Conservation (phyloP, 495 filamentous ascomycete genomes). For the Corynascus novoguineensis region DNA sequence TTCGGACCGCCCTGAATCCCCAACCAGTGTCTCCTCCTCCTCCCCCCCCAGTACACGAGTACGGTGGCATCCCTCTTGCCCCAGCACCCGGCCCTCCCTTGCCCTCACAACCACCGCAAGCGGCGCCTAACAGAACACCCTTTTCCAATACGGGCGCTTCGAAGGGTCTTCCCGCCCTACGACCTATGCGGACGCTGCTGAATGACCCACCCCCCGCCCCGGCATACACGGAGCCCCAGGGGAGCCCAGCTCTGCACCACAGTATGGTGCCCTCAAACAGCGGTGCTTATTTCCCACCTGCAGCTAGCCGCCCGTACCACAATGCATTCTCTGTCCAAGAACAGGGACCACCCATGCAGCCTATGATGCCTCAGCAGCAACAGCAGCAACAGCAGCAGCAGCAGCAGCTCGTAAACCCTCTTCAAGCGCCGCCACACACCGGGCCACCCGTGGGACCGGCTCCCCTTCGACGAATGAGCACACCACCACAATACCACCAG, state of each 20-base stretch:
- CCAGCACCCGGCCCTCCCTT: constrained; percentile 1
- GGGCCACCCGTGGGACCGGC: constrained; percentile 1
- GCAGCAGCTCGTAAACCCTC: background rate
- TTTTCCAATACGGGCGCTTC: constrained; percentile 20
- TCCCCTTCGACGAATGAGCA: constrained; percentile 14
- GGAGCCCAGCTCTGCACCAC: constrained; percentile 20
- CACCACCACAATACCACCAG: constrained; percentile 17
- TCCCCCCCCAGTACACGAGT: constrained; percentile 5
- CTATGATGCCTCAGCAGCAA: constrained; percentile 16
- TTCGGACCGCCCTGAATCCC: constrained; percentile 42
- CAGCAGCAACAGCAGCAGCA: too few relatives aligned
- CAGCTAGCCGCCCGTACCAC: constrained; percentile 37
- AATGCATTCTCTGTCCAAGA: constrained; percentile 36
- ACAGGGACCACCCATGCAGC: constrained; percentile 23
- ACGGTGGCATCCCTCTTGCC: background rate
- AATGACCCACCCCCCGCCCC: constrained; percentile 17
- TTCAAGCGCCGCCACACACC: background rate
- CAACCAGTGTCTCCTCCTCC: constrained; percentile 12
- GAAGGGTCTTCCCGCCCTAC: constrained; percentile 38
- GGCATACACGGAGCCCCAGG: constrained; percentile 25
- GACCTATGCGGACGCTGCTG: constrained; percentile 32
- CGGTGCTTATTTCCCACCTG: constrained; percentile 34
- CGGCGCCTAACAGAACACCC: constrained; percentile 19
- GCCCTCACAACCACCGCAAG: background rate
- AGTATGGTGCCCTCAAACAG: constrained; percentile 36